These are phyloP conservation scores for Cercophora sp. DNA, from an alignment of 495 filamentous ascomycete species.

Conservation along the genomic window DNA sequence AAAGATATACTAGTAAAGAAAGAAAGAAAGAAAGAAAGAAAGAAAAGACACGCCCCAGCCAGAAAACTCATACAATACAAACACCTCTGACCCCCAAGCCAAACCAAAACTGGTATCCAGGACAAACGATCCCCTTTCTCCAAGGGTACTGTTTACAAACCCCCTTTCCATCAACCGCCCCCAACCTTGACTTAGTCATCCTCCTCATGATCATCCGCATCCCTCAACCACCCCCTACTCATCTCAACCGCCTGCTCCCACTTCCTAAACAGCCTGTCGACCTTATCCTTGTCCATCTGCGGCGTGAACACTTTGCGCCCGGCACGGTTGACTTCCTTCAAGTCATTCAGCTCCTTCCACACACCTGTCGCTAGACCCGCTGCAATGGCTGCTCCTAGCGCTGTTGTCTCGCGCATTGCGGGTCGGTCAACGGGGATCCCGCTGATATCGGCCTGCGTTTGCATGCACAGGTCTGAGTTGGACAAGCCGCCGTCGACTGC, in stretches of 20 bases:
- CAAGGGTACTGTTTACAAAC: no score
- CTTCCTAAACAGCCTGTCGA: conserved; percentile 65
- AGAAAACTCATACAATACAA: neutral
- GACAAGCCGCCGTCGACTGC: conserved; percentile 94
- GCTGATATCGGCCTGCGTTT: conserved; percentile 90
- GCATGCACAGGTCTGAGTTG: conserved; percentile 92
- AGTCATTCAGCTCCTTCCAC: conserved; percentile 76
- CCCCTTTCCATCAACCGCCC: no score
- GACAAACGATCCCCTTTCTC: no score
- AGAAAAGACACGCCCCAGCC: neutral
- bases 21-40: neutral
- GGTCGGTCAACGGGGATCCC: conserved; percentile 85
- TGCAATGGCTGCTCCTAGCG: conserved; percentile 89
- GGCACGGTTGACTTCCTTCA: conserved; percentile 71
- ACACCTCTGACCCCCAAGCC: no score
- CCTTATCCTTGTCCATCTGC: conserved; percentile 54
- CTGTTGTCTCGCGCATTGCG: conserved; percentile 89
- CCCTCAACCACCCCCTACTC: conserved; percentile 74
- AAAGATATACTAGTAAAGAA: no score
- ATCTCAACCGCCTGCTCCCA: conserved; percentile 90
- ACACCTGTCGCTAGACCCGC: conserved; percentile 82
- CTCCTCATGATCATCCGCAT: neutral
- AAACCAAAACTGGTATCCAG: no score
- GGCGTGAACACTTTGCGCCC: conserved; percentile 74
- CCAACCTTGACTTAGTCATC: no score